Evolutionary conservation across 768 basidiomycete species (phyloP).

Genomic region (Podaxis carcinomalis): DNA sequence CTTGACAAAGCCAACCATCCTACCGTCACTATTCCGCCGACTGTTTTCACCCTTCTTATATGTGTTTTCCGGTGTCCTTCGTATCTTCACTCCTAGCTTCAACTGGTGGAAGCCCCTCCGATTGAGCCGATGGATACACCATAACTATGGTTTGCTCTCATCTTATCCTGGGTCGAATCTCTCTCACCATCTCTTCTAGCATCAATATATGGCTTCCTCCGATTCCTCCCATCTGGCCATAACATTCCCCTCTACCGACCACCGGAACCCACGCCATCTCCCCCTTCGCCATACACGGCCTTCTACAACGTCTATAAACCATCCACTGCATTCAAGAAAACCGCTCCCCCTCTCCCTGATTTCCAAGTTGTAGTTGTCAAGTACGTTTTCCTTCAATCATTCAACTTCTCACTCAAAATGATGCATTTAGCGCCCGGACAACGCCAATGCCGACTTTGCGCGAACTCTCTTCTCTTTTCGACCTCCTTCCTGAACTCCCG

Average conservation of each 20-base stretch:
- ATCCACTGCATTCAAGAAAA: conserved; percentile 77
- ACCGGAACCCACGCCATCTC: conserved; percentile 7
- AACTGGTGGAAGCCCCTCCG: conserved; percentile 69
- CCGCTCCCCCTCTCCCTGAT: conserved; percentile 72
- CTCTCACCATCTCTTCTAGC: conserved; percentile 34
- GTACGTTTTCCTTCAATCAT: conserved; percentile 38
- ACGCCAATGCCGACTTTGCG: conserved; percentile 78
- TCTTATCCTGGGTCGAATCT: neutral
- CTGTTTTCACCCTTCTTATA: conserved; percentile 29
- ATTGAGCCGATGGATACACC: conserved; percentile 42
- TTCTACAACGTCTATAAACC: conserved; percentile 95
- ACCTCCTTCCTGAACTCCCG: conserved; percentile 62
- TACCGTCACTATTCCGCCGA: conserved; percentile 27
- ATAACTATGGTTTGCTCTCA: conserved; percentile 46
- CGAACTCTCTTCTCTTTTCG: conserved; percentile 75
- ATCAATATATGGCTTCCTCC: conserved; percentile 61
- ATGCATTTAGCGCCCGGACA: conserved; percentile 61
- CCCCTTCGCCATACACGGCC: conserved; percentile 59
- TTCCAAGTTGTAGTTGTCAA: conserved; percentile 85
- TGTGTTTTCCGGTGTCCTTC: conserved; percentile 27
- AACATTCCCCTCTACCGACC: conserved; percentile 37
- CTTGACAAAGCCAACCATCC: conserved; percentile 12
- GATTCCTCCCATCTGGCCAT: conserved; percentile 72
- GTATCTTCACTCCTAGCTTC: conserved; percentile 29
- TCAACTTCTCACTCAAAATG: neutral